phyloP scores from a whole-genome alignment of 2,329 filamentous ascomycete genomes.

The Calonectria hongkongensis region DNA sequence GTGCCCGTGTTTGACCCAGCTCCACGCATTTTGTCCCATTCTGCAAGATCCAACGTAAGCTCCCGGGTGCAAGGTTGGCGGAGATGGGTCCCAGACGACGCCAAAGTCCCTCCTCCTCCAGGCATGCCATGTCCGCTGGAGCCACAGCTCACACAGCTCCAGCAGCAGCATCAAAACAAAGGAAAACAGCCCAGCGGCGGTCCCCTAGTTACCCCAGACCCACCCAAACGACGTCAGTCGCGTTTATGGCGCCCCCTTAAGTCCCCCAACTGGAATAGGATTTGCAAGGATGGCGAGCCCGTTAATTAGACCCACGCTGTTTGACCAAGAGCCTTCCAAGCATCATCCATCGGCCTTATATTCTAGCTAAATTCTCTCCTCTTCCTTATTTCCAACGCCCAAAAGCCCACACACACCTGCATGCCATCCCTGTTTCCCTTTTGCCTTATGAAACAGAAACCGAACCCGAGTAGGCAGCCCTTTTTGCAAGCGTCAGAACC shows the following conservation, averaged over 20 bases:
- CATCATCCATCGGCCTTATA: slow-evolving; percentile 17
- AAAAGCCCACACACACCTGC: neutral
- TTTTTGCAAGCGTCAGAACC: neutral
- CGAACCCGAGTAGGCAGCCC: slow-evolving; percentile 6
- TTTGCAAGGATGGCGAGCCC: slow-evolving; percentile 19
- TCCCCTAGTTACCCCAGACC: slow-evolving; percentile 24
- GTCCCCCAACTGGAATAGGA: slow-evolving; percentile 21
- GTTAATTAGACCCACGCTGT: slow-evolving; percentile 19
- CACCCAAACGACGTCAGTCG: slow-evolving; percentile 24
- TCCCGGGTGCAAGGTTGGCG: neutral
- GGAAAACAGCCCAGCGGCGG: neutral
- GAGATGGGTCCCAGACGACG: neutral
- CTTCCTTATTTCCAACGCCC: neutral
- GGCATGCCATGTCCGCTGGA: neutral
- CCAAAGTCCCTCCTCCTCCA: neutral
- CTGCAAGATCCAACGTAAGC: slow-evolving; percentile 20
- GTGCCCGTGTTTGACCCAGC: neutral
- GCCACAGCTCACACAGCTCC: neutral
- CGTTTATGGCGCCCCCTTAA: slow-evolving; percentile 21
- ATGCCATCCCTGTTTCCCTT: neutral
- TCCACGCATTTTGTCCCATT: neutral
- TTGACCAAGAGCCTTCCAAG: slow-evolving; percentile 6
- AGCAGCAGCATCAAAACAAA: neutral
- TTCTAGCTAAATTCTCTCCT: slow-evolving; percentile 19
- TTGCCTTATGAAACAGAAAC: slow-evolving; percentile 14